Evolutionary conservation across 352 stramenopile genomes (phyloP).

Genomic region (Phytophthora sansomeana): DNA sequence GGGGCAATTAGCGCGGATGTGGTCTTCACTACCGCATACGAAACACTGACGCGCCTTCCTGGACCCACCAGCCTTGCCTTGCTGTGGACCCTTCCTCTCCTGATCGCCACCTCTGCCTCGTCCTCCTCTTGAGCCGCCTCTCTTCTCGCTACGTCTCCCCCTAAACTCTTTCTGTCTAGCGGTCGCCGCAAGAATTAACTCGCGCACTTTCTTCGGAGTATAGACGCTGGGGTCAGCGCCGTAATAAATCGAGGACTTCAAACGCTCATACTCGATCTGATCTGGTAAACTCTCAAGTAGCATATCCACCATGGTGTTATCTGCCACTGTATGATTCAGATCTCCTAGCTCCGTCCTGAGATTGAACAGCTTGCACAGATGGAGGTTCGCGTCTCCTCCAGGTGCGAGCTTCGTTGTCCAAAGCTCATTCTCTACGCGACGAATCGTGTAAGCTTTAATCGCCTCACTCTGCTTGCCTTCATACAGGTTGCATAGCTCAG

Average conservation of each 20-base stretch:
- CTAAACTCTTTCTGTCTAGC: too few species aligned
- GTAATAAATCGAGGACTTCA: background rate
- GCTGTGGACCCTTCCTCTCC: background rate
- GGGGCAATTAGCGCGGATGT: constrained; percentile 9
- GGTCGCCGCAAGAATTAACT: too few species aligned
- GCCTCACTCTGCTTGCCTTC: background rate
- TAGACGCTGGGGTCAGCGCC: background rate
- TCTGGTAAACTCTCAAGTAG: background rate
- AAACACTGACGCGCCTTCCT: constrained; percentile 5
- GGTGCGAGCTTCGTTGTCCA: background rate
- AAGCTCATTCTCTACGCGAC: background rate
- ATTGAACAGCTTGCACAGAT: constrained; percentile 5
- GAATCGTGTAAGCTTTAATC: too few species aligned
- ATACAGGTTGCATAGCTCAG: background rate
- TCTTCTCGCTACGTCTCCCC: too few species aligned
- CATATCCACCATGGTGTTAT: constrained; percentile 6
- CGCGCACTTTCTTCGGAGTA: background rate
- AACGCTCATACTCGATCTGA: constrained; percentile 4
- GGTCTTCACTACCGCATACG: constrained; percentile 4
- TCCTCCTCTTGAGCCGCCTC: too few species aligned
- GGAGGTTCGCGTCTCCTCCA: background rate
- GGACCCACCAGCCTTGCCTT: background rate
- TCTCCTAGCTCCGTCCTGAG: background rate
- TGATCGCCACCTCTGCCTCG: background rate
- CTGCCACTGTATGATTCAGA: background rate